Evolutionary conservation across 306 rosid genomes (phyloP).

Genomic region (Vicia faba): DNA sequence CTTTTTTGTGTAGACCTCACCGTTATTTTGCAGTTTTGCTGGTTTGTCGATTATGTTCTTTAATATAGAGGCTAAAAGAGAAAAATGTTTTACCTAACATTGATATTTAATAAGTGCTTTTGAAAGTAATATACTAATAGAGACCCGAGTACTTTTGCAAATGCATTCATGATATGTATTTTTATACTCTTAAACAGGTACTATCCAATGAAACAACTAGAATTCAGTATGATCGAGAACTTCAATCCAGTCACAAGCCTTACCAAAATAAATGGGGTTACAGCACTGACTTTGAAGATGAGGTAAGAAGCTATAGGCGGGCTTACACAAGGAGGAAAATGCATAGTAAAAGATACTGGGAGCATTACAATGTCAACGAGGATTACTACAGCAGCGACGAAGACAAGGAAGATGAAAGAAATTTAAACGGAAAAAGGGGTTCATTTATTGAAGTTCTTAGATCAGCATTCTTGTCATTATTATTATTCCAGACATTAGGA

Average conservation of each 20-base stretch:
- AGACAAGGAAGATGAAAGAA: constrained; percentile 55
- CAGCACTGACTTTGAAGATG: constrained; percentile 59
- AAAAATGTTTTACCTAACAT: not conserved
- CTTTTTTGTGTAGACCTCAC: not conserved
- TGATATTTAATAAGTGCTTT: constrained; percentile 20
- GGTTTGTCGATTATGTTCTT: constrained; percentile 12
- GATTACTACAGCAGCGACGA: constrained; percentile 47
- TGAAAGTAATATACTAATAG: not conserved
- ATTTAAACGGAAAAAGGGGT: constrained; percentile 48
- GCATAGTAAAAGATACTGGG: constrained; percentile 50
- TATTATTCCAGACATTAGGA: constrained; percentile 68
- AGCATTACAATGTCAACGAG: constrained; percentile 41
- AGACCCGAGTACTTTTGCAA: not conserved
- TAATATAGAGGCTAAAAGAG: not conserved
- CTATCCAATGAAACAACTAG: constrained; percentile 73
- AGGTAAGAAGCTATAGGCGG: constrained; percentile 59
- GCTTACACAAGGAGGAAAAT: constrained; percentile 60
- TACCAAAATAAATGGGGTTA: constrained; percentile 52
- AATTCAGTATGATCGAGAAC: constrained; percentile 62
- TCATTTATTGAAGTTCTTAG: constrained; percentile 66
- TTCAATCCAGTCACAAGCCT: constrained; percentile 47
- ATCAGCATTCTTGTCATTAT: constrained; percentile 63
- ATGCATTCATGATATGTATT: constrained; percentile 21
- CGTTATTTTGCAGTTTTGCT: constrained; percentile 29
- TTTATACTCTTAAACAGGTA: constrained; percentile 54